A percentile compares a stretch with the other conserved stretches of the same genome.
Conservation (phyloP, 495 filamentous ascomycete species). For the Aspergillus coremiiformis region DNA sequence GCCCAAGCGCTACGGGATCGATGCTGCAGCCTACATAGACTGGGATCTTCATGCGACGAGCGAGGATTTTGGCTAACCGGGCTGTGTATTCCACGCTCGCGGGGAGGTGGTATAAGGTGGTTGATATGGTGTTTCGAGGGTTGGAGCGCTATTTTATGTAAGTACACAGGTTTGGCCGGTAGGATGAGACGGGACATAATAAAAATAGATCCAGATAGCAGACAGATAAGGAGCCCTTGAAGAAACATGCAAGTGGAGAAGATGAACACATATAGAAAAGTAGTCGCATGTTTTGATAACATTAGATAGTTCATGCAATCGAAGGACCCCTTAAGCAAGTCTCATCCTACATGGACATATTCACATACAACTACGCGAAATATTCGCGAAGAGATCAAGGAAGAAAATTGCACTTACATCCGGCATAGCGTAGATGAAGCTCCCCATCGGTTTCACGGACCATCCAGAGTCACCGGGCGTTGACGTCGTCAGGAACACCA, state of each 20-base stretch:
- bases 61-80: constrained; percentile 74
- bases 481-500: constrained; percentile 71
- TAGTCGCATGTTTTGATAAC: too few species aligned
- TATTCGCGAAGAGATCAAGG: not conserved
- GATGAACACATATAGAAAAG: too few species aligned
- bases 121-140: constrained; percentile 50
- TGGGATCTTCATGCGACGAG: constrained; percentile 57
- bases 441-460: constrained; percentile 42
- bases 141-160: constrained; percentile 27
- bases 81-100: constrained; percentile 78
- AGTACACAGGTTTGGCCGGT: constrained; percentile 7
- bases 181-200: not conserved
- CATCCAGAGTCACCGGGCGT: constrained; percentile 48
- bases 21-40: constrained; percentile 78
- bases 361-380: too few species aligned
- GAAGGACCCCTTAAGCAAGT: too few species aligned
- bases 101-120: constrained; percentile 66
- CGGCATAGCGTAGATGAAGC: constrained; percentile 88
- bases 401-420: constrained; percentile 50
- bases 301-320: too few species aligned
- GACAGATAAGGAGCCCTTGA: too few species aligned
- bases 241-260: too few species aligned
- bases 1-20: constrained; percentile 53
- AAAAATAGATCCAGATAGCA: too few species aligned
- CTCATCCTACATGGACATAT: too few species aligned